Evolutionary conservation across 208 protist genomes (phyloP), one percentile per base, ranked within the genome.

Genomic region (Histomonas meleagridis): DNA sequence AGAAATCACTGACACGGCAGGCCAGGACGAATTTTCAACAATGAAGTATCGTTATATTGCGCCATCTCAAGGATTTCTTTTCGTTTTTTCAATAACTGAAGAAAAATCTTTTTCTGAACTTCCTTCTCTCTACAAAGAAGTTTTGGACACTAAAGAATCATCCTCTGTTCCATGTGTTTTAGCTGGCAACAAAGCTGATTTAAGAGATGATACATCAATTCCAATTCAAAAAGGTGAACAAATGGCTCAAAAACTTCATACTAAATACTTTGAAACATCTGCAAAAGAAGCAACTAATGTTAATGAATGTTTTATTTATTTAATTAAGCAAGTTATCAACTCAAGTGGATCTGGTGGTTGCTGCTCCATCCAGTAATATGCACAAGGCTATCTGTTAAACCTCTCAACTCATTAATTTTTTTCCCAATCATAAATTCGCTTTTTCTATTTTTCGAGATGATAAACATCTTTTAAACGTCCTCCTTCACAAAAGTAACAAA

Each of bases 261-360:
- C 69, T 26, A 60, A 21, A 26, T 91, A 69, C 38, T 49, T 69
- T 7, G 86, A 91, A 60, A 91, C 86, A 65, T 69, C 53, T 28
- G 86, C 86, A 35, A 38, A 51, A 14, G 86, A 91, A 35, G 86
- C 53, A 70, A 91, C 32, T 21, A 91, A 91, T 32, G 35, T 91
- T 32, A 65, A 69, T 23, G 55, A 91, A 69, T 48, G 53, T n/a
- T 69, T 91, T 69, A 26, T 65, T 1, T 1, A 46, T 0, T 32
- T 91, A 0, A 53, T 53, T 1, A 91, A 60, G 18, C n/a, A n/a
- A n/a, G n/a, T n/a, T n/a, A n/a, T n/a, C n/a, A n/a, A n/a, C n/a
- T n/a, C n/a, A n/a, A n/a, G n/a, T n/a, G n/a, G n/a, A n/a, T n/a
- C n/a, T n/a, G n/a, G n/a, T n/a, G n/a, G n/a, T n/a, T n/a, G n/a